These are phyloP conservation scores for Pseudozyma tsukubaensis DNA, from an alignment of 1,284 basidiomycete species.

Conservation along the genomic window DNA sequence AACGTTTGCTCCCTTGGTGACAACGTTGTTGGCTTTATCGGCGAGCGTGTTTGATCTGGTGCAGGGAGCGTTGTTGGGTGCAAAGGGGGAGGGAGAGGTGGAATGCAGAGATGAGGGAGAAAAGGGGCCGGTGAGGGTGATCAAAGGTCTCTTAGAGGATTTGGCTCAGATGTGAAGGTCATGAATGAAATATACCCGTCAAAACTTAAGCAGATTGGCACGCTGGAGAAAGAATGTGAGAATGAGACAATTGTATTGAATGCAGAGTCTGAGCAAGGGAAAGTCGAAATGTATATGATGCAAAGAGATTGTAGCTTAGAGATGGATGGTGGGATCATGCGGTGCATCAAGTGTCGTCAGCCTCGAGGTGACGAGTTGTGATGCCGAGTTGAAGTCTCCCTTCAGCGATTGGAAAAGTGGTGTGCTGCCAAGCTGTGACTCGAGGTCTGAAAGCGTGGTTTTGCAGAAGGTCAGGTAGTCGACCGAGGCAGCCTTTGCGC, in stretches of 20 bases:
- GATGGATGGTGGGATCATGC: no score
- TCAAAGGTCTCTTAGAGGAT: no score
- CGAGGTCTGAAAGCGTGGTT: slow-evolving; percentile 11
- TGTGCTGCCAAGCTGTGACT: background rate
- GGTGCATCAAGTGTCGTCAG: background rate
- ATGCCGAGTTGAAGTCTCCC: slow-evolving; percentile 1
- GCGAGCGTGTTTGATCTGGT: background rate
- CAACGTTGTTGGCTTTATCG: slow-evolving; percentile 8
- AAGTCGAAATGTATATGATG: no score
- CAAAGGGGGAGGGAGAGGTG: background rate
- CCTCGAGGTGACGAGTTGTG: background rate
- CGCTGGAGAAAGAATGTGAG: no score
- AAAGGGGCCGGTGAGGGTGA: no score
- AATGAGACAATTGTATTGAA: no score
- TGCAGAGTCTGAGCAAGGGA: no score
- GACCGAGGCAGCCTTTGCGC: background rate
- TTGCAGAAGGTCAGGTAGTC: slow-evolving; percentile 23
- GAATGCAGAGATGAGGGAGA: background rate
- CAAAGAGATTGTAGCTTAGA: slow-evolving; percentile 1
- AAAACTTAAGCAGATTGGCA: no score
- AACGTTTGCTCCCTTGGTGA: slow-evolving; percentile 34
- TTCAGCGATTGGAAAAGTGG: slow-evolving; percentile 10
- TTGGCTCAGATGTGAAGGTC: no score
- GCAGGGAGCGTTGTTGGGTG: background rate
- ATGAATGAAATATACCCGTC: no score